Evolutionary conservation across 495 filamentous ascomycete species (phyloP), one percentile per base, ranked within the genome.

Genomic region (Penicillium pancosmium): DNA sequence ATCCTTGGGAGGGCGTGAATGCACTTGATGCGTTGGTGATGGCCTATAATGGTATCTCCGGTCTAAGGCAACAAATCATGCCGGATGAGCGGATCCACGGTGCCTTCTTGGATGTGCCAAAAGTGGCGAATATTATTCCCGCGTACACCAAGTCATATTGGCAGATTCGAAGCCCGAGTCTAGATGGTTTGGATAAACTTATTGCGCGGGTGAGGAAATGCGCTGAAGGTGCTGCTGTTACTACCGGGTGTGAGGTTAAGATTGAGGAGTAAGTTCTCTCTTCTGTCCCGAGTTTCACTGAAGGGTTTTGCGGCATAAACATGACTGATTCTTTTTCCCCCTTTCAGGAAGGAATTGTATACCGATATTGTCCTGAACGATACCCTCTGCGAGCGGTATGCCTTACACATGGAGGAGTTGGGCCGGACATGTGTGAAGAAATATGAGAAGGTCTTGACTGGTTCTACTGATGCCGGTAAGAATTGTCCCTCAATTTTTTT

Each of bases 61-160:
- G 33, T 8, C n/a, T 64, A n/a, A 21, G 61, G 27, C 61, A 64
- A 25, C 61, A 64, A 5, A 56, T 64, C 4, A 50, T 40, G 7
- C 54, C 54, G 3, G 34, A 48, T 19, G 49, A 64, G 15, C 52
- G 61, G 18, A 50, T 64, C 4, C 61, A 60, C 43, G 48, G 61
- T 12, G 50, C 76, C 27, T 84, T 86, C 53, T 78, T 75, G 2
- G 67, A 82, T 56, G 82, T 79, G 2, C 82, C 82, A 0, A 60
- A 73, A 13, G 72, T 75, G 4, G 71, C 82, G 3, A 85, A 86
- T 60, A 69, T 86, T 52, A 82, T 86, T 52, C 85, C 83, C 36
- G 79, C 73, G 4, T 78, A 80, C 55, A 71, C 81, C 2, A 75
- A 72, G 18, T 74, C 71, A 1, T 66, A 73, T 8, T 81, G 72